Evolutionary conservation across 208 protist species (phyloP).

Genomic region (Trypanosoma conorhini): DNA sequence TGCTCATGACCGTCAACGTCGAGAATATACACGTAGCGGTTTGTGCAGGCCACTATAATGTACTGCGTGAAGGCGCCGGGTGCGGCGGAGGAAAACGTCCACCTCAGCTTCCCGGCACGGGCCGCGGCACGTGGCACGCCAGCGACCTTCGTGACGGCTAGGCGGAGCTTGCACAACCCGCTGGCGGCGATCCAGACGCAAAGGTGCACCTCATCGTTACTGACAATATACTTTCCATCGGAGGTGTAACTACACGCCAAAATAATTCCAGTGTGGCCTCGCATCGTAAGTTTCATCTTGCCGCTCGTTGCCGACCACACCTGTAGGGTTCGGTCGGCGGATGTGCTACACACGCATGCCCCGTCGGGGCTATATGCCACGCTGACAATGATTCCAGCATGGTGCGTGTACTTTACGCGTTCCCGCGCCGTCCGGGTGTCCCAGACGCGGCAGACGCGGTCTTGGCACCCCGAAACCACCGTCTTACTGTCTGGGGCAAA

Average conservation of each 20-base stretch:
- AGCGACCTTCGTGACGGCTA: slow-evolving; percentile 54
- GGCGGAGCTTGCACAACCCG: slow-evolving; percentile 55
- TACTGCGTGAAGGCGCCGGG: slow-evolving; percentile 78
- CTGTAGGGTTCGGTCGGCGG: slow-evolving; percentile 79
- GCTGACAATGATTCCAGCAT: slow-evolving; percentile 86
- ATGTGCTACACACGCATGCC: slow-evolving; percentile 71
- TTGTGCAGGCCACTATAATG: slow-evolving; percentile 77
- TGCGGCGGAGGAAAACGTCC: slow-evolving; percentile 75
- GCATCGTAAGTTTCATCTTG: slow-evolving; percentile 64
- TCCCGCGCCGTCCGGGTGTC: slow-evolving; percentile 67
- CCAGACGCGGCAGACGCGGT: slow-evolving; percentile 88
- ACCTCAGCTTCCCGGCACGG: slow-evolving; percentile 34
- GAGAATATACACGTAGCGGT: slow-evolving; percentile 86
- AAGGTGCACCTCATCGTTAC: slow-evolving; percentile 84
- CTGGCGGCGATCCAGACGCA: slow-evolving; percentile 72
- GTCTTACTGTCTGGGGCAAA: slow-evolving; percentile 86
- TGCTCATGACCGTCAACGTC: slow-evolving; percentile 76
- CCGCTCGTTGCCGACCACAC: slow-evolving; percentile 80
- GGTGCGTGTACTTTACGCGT: slow-evolving; percentile 61
- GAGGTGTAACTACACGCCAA: slow-evolving; percentile 77
- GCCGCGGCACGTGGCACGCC: background rate
- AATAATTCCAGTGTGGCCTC: slow-evolving; percentile 80
- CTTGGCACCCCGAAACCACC: slow-evolving; percentile 86
- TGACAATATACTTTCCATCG: slow-evolving; percentile 82
- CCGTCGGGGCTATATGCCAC: slow-evolving; percentile 80